These are phyloP conservation scores for Vitis hybrid DNA, from an alignment of 177 flowering plant genomes.

Conservation along the genomic window DNA sequence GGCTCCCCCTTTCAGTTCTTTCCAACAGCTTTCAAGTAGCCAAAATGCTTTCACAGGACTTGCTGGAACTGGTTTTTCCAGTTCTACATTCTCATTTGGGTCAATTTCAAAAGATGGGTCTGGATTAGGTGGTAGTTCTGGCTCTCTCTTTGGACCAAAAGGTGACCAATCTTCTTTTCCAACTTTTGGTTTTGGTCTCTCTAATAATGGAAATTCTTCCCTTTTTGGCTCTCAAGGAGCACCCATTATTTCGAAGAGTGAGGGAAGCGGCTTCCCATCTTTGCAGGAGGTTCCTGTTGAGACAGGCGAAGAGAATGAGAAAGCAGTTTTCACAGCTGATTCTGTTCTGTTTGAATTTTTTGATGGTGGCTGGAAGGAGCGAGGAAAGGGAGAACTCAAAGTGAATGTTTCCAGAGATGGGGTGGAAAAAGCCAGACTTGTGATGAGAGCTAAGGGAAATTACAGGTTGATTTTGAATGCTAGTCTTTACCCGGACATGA, in stretches of 20 bases:
- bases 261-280: conserved; percentile 42
- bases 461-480: conserved; percentile 84
- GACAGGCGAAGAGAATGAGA: conserved; percentile 96
- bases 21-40: conserved; percentile 79
- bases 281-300: conserved; percentile 78
- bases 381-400: conserved; percentile 94
- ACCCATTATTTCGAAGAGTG: conserved; percentile 45
- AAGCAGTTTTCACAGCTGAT: conserved; percentile 70
- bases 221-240: conserved; percentile 46
- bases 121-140: conserved; percentile 33
- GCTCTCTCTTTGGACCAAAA: conserved; percentile 41
- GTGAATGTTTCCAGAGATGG: conserved; percentile 65
- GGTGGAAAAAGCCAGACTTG: conserved; percentile 58
- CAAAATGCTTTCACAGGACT: conserved; percentile 92
- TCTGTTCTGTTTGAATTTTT: conserved; percentile 76
- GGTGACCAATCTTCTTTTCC: conserved; percentile 40
- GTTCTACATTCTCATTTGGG: conserved; percentile 76
- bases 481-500: conserved; percentile 85
- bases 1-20: conserved; percentile 58
- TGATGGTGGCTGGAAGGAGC: conserved; percentile 89
- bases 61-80: conserved; percentile 83
- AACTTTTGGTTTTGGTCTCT: conserved; percentile 45
- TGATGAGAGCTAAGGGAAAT: conserved; percentile 90
- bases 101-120: conserved; percentile 54
- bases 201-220: conserved; percentile 65